Base-by-base conservation (phyloP, 1,284 basidiomycete species). In the Marasmius fiardii region DNA sequence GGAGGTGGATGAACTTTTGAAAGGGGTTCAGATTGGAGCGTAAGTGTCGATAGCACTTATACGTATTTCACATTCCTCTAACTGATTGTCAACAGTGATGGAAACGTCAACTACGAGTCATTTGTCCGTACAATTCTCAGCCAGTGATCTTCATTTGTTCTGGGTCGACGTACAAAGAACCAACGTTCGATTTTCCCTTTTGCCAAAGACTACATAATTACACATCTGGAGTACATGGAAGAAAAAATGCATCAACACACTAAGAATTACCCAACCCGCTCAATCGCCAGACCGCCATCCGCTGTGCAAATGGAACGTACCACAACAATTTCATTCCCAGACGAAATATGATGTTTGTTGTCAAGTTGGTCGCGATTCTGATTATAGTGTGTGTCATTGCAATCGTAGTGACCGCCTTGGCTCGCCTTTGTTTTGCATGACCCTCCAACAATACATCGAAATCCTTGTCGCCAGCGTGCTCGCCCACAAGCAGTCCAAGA, bases 1-100 rank as follows among this genome's bases (percentile, higher is more conserved):
- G 62, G 96, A 99, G 75, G 96, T 98, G 20, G 96, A 99, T 69
- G 97, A 99, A 75, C 78, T 99, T 63, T 80, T 99, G 66, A 98
- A 98, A 75, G 95, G 95, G 47, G 90, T 93, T 16, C 90, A 93
- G 72, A 83, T 95, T 59, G 90, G 91, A 68, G 74, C 83, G 92
- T 93, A 63, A 73, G 89, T 83, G 14, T 24, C n/a, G 2, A 49
- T n/a, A n/a, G n/a, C n/a, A n/a, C n/a, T 53, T 64, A 16, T 34
- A 31, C 37, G 16, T 51, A 35, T 23, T 26, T 50, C 43, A 2
- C 3, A 28, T 28, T 45, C 14, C 14, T 61, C 41, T 58, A 21
- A 33, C 45, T 54, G 24, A 21, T 35, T 34, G n/a, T 37, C 51
- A n/a, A 7, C 66, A 97, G 95, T 45, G 95, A 98, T 69, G 96